phyloP scores from a whole-genome alignment of 345 rosid genomes.

The Acer negundo region DNA sequence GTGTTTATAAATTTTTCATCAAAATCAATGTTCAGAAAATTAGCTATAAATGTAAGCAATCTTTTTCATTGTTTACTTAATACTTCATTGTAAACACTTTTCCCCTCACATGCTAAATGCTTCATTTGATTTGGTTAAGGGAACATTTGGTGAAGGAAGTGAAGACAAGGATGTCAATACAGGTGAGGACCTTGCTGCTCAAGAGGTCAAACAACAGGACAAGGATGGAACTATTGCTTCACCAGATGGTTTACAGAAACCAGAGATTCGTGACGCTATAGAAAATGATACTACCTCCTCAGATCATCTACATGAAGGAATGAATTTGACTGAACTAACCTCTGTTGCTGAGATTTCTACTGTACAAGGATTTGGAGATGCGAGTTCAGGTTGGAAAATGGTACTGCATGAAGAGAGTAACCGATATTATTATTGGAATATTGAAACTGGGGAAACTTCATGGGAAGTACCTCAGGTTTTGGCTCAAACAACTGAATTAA shows the following conservation, averaged over 20 bases:
- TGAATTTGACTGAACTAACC: conserved; percentile 35
- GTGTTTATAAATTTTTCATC: neutral
- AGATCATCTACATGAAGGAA: conserved; percentile 39
- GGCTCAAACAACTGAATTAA: conserved; percentile 39
- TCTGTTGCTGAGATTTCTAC: conserved; percentile 43
- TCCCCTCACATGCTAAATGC: conserved; percentile 16
- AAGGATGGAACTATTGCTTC: conserved; percentile 34
- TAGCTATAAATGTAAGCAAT: neutral
- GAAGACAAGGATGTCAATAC: conserved; percentile 38
- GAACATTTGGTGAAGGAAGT: conserved; percentile 25
- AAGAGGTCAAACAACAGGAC: conserved; percentile 34
- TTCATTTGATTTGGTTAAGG: conserved; percentile 46
- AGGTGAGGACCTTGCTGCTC: conserved; percentile 31
- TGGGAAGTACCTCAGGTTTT: conserved; percentile 82
- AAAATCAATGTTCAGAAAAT: neutral
- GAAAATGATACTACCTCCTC: conserved; percentile 29
- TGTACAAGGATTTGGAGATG: conserved; percentile 49
- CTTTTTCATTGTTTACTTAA: neutral
- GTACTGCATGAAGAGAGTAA: conserved; percentile 88
- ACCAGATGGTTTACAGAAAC: conserved; percentile 26
- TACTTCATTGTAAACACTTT: neutral
- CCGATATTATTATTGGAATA: conserved; percentile 93
- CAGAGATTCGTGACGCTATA: conserved; percentile 32
- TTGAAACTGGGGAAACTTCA: conserved; percentile 94
- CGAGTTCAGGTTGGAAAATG: conserved; percentile 71